Conservation (phyloP, 345 rosid species). For the Acer campestre region DNA sequence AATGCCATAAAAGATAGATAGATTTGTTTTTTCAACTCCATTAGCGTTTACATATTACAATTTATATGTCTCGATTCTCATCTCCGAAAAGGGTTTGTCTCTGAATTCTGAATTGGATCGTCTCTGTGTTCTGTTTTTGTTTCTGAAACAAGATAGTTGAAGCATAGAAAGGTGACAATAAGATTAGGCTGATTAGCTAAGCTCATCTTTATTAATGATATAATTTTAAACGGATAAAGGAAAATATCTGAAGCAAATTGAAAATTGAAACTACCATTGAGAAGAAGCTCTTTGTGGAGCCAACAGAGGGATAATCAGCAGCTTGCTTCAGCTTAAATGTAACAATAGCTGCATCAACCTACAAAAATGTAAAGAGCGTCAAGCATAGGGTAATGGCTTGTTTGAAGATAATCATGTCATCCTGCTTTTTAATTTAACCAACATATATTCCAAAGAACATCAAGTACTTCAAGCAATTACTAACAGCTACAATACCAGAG, state of each 20-base stretch:
- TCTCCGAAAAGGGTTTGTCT: background rate
- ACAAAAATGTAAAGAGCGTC: constrained; percentile 19
- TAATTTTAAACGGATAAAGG: background rate
- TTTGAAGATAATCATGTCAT: background rate
- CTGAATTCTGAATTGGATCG: background rate
- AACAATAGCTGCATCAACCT: constrained; percentile 98
- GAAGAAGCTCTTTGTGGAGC: constrained; percentile 79
- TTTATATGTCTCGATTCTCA: background rate
- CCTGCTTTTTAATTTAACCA: background rate
- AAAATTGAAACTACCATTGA: constrained; percentile 58
- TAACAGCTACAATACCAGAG: background rate
- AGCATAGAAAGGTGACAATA: too few relatives aligned
- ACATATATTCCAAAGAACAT: background rate
- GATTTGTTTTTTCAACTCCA: background rate
- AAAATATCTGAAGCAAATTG: background rate
- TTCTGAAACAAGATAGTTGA: too few relatives aligned
- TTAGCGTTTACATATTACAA: background rate
- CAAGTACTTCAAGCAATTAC: constrained; percentile 1
- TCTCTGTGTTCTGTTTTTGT: background rate
- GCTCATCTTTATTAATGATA: background rate
- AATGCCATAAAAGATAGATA: too few relatives aligned
- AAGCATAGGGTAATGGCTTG: background rate
- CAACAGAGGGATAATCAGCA: constrained; percentile 74
- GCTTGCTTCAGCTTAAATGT: constrained; percentile 77
- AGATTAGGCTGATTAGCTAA: too few relatives aligned